These are phyloP conservation scores for Paramecium biaurelia DNA, from an alignment of 73 alveolate genomes.

Conservation along the genomic window DNA sequence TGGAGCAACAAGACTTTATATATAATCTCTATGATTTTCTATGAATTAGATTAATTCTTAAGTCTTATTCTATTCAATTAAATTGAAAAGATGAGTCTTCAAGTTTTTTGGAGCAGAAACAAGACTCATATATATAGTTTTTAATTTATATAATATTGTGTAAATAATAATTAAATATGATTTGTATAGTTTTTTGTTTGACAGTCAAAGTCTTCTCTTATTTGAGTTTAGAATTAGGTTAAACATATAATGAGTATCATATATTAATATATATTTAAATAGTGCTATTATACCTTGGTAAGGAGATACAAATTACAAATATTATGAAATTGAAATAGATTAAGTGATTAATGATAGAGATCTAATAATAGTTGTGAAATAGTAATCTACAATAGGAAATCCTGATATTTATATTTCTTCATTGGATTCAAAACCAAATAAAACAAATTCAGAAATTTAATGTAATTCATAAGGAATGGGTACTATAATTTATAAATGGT, in stretches of 20 bases:
- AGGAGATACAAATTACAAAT: not conserved
- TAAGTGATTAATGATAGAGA: not conserved
- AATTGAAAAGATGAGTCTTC: slow-evolving; percentile 38
- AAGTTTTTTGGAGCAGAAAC: not conserved
- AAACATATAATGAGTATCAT: not conserved
- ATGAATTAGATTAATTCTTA: slow-evolving; percentile 14
- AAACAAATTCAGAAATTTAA: not conserved
- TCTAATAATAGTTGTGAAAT: not conserved
- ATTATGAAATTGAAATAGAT: not conserved
- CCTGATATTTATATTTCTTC: slow-evolving; percentile 10
- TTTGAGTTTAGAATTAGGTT: not conserved
- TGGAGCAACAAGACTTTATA: not conserved
- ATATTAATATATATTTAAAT: not conserved
- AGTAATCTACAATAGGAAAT: not conserved
- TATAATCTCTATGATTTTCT: slow-evolving; percentile 24
- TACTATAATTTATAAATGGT: not conserved
- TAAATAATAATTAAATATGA: not conserved
- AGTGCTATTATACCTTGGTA: not conserved
- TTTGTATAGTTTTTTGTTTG: not conserved
- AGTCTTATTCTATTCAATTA: slow-evolving; percentile 32
- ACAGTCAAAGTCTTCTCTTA: not conserved
- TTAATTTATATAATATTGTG: not conserved
- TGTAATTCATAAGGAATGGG: not conserved
- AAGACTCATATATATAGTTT: not conserved
- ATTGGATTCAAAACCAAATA: not conserved